Percentiles rank a stretch among this genome's conserved stretches.
Evolutionary conservation across 2,329 filamentous ascomycete genomes (phyloP).

Genomic region (Xylaria sp.): DNA sequence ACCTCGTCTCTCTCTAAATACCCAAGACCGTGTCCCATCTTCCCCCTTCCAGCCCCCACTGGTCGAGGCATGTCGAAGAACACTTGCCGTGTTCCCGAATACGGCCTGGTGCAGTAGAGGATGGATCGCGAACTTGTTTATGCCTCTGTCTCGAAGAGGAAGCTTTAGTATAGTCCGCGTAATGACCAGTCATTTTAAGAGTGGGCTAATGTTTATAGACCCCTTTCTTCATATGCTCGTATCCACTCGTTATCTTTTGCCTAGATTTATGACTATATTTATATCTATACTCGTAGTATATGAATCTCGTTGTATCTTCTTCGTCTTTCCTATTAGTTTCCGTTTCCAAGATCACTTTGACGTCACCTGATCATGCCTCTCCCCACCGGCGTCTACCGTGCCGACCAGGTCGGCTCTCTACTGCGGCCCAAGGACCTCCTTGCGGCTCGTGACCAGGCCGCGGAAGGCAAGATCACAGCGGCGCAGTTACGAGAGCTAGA

Average conservation of each 20-base stretch:
- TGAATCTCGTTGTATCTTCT: slow-evolving; percentile 11
- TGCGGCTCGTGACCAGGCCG: slow-evolving; percentile 59
- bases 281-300: slow-evolving; percentile 10
- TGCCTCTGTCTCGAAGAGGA: slow-evolving; percentile 9
- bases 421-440: slow-evolving; percentile 62
- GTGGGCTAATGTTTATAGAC: slow-evolving; percentile 18
- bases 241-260: slow-evolving; percentile 8
- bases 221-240: slow-evolving; percentile 9
- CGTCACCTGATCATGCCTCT: slow-evolving; percentile 50
- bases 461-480: slow-evolving; percentile 54
- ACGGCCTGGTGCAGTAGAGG: slow-evolving; percentile 12
- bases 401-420: slow-evolving; percentile 67
- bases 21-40: neutral
- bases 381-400: slow-evolving; percentile 57
- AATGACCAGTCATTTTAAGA: slow-evolving; percentile 21
- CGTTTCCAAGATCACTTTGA: neutral
- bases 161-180: neutral
- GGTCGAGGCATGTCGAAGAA: slow-evolving; percentile 1
- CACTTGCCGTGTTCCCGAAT: slow-evolving; percentile 32
- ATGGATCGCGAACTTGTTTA: slow-evolving; percentile 19
- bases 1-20: slow-evolving; percentile 9
- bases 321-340: neutral
- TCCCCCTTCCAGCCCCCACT: slow-evolving; percentile 5
- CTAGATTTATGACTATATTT: neutral
- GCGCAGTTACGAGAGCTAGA: slow-evolving; percentile 61